Percentiles rank a stretch among this genome's conserved stretches.
Evolutionary conservation across 805 yeast species (phyloP).

Genomic region (Kluyveromyces starmeri): DNA sequence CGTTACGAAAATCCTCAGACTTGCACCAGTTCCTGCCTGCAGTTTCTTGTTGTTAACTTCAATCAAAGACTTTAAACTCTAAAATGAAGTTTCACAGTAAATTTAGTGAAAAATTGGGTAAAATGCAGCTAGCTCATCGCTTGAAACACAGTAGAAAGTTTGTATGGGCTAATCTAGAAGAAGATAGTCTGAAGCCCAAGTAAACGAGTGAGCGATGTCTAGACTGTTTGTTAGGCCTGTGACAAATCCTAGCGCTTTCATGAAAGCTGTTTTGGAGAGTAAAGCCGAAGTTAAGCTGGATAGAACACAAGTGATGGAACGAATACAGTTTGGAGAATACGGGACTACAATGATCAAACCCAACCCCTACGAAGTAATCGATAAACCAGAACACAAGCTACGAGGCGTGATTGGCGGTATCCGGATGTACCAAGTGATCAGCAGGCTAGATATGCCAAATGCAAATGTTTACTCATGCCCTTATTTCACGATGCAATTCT

Average conservation of each 20-base stretch:
- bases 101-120: no score
- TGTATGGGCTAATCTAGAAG: no score
- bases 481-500: conserved; percentile 18
- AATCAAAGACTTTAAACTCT: no score
- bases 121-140: no score
- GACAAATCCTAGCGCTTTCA: neutral
- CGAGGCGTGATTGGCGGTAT: conserved; percentile 3
- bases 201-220: neutral
- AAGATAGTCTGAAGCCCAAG: no score
- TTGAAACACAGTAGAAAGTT: no score
- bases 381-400: neutral
- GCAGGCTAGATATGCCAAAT: neutral
- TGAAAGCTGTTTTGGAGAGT: neutral
- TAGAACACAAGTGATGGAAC: neutral
- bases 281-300: neutral
- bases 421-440: conserved; percentile 2
- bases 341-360: conserved; percentile 2
- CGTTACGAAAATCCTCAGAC: no score
- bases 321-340: neutral
- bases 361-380: neutral
- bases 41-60: no score
- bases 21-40: no score
- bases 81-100: no score
- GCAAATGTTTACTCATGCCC: conserved; percentile 16
- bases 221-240: neutral